Evolutionary conservation across 805 yeast species (phyloP).

Genomic region (Zygotorulaspora danielsina): DNA sequence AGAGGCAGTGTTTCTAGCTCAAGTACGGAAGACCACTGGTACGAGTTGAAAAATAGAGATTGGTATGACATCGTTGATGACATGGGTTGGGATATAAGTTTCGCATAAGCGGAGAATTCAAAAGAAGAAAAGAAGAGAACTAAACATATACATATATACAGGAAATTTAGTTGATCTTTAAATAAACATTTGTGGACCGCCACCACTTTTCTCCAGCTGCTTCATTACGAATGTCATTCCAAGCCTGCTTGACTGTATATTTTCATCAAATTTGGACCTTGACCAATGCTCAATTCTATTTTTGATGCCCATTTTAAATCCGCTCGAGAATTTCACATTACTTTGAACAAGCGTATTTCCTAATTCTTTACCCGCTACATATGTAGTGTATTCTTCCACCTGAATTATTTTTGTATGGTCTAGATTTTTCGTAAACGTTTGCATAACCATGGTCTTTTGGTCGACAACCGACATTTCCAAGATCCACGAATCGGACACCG

Average conservation of each 20-base stretch:
- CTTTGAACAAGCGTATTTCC: constrained; percentile 47
- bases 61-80: constrained; percentile 66
- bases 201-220: constrained; percentile 40
- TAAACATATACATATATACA: constrained; percentile 4
- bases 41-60: constrained; percentile 37
- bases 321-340: constrained; percentile 66
- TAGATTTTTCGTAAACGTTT: constrained; percentile 72
- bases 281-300: constrained; percentile 82
- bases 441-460: constrained; percentile 49
- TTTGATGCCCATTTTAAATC: constrained; percentile 53
- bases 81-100: constrained; percentile 74
- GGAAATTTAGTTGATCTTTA: too few species aligned
- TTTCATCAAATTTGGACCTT: constrained; percentile 60
- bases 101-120: too few species aligned
- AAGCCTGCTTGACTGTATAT: constrained; percentile 57
- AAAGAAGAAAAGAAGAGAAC: too few species aligned
- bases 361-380: constrained; percentile 37
- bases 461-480: constrained; percentile 75
- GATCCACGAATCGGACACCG: constrained; percentile 70
- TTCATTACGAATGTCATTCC: constrained; percentile 81
- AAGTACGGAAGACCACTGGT: constrained; percentile 48
- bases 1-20: constrained; percentile 5
- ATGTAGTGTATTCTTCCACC: constrained; percentile 72
- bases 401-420: constrained; percentile 77
- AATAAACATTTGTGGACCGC: too few species aligned